A percentile compares a stretch with the other conserved stretches of the same genome.
These are phyloP conservation scores for Colletotrichum simmondsii DNA, from an alignment of 2,329 filamentous ascomycete genomes.

Conservation along the genomic window DNA sequence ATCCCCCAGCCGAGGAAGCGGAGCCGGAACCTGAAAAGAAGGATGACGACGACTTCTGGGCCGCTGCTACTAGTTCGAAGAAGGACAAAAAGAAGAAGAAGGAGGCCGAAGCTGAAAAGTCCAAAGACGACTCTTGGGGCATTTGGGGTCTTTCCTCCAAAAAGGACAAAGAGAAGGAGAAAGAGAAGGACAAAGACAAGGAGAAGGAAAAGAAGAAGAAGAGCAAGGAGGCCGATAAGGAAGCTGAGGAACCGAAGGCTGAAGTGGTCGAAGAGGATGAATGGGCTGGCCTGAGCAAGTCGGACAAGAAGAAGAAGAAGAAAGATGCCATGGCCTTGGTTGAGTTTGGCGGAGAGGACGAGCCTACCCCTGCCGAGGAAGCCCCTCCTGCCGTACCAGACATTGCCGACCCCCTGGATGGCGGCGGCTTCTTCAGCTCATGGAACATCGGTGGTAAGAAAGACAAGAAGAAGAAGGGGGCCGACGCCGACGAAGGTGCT, in stretches of 20 bases:
- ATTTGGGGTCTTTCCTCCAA: conserved; percentile 38
- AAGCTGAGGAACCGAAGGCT: conserved; percentile 20
- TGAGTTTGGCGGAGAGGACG: conserved; percentile 44
- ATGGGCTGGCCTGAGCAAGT: conserved; percentile 43
- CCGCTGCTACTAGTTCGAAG: conserved; percentile 38
- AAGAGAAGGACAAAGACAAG: conserved; percentile 38
- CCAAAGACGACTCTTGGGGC: conserved; percentile 36
- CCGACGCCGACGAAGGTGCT: conserved; percentile 20
- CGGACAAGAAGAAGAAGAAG: conserved; percentile 61
- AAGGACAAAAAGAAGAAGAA: conserved; percentile 46
- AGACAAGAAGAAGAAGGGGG: conserved; percentile 46
- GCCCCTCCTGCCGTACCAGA: conserved; percentile 42
- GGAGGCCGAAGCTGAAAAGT: conserved; percentile 38
- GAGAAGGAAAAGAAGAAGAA: conserved; percentile 42
- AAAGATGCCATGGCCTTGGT: conserved; percentile 46
- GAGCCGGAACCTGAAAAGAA: conserved; percentile 44
- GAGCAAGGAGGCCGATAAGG: conserved; percentile 42
- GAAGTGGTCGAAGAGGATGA: conserved; percentile 30
- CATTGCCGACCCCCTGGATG: conserved; percentile 46
- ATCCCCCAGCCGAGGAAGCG: conserved; percentile 34
- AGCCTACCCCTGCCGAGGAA: conserved; percentile 39
- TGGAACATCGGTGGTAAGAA: conserved; percentile 67
- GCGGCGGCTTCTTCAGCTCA: conserved; percentile 65
- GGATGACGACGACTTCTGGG: conserved; percentile 47
- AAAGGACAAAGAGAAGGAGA: conserved; percentile 44